Percentiles rank a stretch among this genome's conserved stretches.
phyloP scores from a whole-genome alignment of 2,329 filamentous ascomycete species.

The Shiraia sp. region DNA sequence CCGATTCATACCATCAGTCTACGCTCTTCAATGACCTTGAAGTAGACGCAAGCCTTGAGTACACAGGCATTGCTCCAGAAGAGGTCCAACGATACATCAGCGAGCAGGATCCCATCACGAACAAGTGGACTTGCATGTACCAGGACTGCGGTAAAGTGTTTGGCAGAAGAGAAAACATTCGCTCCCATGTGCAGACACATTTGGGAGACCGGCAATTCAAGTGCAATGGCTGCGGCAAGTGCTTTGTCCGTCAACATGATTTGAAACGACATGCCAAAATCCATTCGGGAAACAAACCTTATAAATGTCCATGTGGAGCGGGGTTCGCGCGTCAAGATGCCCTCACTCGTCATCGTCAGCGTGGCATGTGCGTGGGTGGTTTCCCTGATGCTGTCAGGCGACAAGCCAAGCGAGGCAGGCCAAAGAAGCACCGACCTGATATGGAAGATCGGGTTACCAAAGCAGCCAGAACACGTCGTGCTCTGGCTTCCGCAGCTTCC shows the following conservation, averaged over 20 bases:
- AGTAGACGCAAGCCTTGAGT: slow-evolving; percentile 65
- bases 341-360: slow-evolving; percentile 88
- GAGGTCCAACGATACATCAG: slow-evolving; percentile 62
- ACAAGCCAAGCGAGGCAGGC: slow-evolving; percentile 67
- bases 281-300: slow-evolving; percentile 93
- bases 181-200: slow-evolving; percentile 97
- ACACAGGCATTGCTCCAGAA: slow-evolving; percentile 85
- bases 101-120: slow-evolving; percentile 48
- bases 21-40: slow-evolving; percentile 50
- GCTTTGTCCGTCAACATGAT: slow-evolving; percentile 96
- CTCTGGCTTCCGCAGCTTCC: slow-evolving; percentile 37
- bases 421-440: slow-evolving; percentile 65
- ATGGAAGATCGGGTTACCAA: slow-evolving; percentile 62
- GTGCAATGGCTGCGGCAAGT: slow-evolving; percentile 91
- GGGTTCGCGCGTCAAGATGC: slow-evolving; percentile 95
- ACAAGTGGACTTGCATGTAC: slow-evolving; percentile 55
- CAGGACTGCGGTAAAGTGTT: slow-evolving; percentile 85
- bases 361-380: slow-evolving; percentile 94
- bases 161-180: slow-evolving; percentile 98
- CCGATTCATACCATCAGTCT: slow-evolving; percentile 23
- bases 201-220: slow-evolving; percentile 94
- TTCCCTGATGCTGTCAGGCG: slow-evolving; percentile 79
- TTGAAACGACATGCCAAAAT: slow-evolving; percentile 97
- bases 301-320: slow-evolving; percentile 91
- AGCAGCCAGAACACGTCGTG: slow-evolving; percentile 55